These are phyloP conservation scores for Podochytrium sp. DNA, from an alignment of 192 early-diverging fungal species.

Conservation along the genomic window DNA sequence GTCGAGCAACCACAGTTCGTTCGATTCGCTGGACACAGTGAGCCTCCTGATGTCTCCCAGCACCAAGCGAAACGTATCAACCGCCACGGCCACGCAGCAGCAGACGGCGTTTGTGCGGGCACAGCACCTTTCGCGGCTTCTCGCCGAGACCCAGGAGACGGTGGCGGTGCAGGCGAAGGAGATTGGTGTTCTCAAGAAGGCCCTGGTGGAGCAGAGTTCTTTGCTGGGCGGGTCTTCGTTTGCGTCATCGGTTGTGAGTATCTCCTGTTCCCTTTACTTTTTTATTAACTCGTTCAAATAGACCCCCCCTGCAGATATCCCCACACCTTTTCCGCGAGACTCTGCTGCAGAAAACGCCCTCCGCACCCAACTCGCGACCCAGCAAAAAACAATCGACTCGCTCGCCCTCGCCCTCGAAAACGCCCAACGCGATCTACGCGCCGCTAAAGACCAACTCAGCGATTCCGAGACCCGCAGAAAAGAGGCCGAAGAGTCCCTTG, in stretches of 20 bases:
- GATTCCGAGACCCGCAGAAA: background rate
- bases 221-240: background rate
- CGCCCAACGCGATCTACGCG: background rate
- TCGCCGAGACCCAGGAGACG: conserved; percentile 12
- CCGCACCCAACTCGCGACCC: background rate
- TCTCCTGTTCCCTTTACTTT: background rate
- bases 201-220: background rate
- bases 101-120: too few species aligned
- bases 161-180: background rate
- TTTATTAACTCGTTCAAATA: background rate
- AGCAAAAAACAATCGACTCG: background rate
- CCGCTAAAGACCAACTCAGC: background rate
- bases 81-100: too few species aligned
- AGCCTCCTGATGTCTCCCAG: too few species aligned
- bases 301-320: background rate
- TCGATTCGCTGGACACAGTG: too few species aligned
- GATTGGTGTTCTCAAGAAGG: conserved; percentile 9
- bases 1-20: too few species aligned
- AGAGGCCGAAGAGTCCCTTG: background rate
- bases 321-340: background rate
- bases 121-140: conserved; percentile 21
- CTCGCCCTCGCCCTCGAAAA: background rate
- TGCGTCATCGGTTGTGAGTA: background rate
- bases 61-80: too few species aligned
- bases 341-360: background rate